phyloP scores from a whole-genome alignment of 257 asterid genomes.

The Solanum sparsipilum region DNA sequence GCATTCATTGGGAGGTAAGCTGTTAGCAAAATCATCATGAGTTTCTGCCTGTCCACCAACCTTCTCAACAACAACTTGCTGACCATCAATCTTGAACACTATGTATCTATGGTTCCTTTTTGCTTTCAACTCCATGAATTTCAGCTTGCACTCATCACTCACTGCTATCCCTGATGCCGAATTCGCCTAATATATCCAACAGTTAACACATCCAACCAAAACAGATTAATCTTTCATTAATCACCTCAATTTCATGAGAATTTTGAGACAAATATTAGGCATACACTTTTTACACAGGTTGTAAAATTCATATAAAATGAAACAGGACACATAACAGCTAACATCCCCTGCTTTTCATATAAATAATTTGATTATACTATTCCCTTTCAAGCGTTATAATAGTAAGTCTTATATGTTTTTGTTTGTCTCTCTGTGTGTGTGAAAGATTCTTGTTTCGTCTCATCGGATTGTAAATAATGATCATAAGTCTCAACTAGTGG shows the following conservation, averaged over 20 bases:
- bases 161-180: slow-evolving; percentile 62
- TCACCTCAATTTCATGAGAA: not conserved
- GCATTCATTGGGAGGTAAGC: slow-evolving; percentile 49
- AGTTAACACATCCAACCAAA: not conserved
- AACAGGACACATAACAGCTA: not conserved
- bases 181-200: slow-evolving; percentile 33
- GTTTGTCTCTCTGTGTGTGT: not conserved
- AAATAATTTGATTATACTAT: not conserved
- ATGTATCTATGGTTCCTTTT: slow-evolving; percentile 45
- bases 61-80: slow-evolving; percentile 49
- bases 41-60: slow-evolving; percentile 30
- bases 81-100: slow-evolving; percentile 51
- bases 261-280: not conserved
- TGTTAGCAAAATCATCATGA: slow-evolving; percentile 35
- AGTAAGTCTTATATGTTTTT: not conserved
- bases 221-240: not conserved
- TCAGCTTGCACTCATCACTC: slow-evolving; percentile 60
- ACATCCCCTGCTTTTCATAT: not conserved
- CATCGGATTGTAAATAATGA: not conserved
- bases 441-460: not conserved
- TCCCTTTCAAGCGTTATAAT: not conserved
- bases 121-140: slow-evolving; percentile 57
- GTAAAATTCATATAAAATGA: not conserved
- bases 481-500: not conserved
- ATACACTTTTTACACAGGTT: not conserved